Conservation (phyloP, 176 grass and related monocot genomes). For the Chrysopogon serrulatus region DNA sequence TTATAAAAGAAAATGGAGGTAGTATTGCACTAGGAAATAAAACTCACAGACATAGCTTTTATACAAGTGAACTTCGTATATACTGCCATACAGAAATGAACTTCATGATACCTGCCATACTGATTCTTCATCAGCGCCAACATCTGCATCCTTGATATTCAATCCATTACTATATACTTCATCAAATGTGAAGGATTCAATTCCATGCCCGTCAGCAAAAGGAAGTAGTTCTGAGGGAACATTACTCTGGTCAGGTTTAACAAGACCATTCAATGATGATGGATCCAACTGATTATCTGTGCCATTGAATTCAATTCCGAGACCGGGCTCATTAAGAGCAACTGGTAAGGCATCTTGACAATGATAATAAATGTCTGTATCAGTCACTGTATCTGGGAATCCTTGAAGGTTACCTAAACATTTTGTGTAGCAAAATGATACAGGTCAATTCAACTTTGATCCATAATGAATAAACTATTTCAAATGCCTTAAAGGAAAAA, state of each 20-base stretch:
- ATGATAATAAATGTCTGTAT: conserved; percentile 40
- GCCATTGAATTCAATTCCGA: conserved; percentile 46
- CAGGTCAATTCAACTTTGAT: conserved; percentile 5
- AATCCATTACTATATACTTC: conserved; percentile 52
- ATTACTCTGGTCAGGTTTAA: conserved; percentile 37
- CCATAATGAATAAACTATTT: conserved; percentile 4
- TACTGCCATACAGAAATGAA: conserved; percentile 8
- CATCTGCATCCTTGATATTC: conserved; percentile 39
- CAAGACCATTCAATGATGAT: conserved; percentile 48
- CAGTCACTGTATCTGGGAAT: conserved; percentile 33
- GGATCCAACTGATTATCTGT: conserved; percentile 48
- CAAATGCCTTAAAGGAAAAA: background rate
- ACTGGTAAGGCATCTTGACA: conserved; percentile 45
- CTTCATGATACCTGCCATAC: conserved; percentile 58
- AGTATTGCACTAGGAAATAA: background rate
- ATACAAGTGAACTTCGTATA: background rate
- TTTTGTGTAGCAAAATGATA: conserved; percentile 23
- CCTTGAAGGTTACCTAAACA: conserved; percentile 52
- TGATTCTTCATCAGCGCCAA: conserved; percentile 35
- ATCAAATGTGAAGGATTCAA: conserved; percentile 57
- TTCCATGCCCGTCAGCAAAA: conserved; percentile 38
- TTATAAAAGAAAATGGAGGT: too few relatives aligned
- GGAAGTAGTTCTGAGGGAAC: conserved; percentile 35
- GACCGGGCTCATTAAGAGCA: conserved; percentile 33
- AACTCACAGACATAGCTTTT: background rate